Percentiles rank a stretch among this genome's conserved stretches.
These are phyloP conservation scores for Xylariaceae sp. DNA, from an alignment of 2,329 filamentous ascomycete species.

Conservation along the genomic window DNA sequence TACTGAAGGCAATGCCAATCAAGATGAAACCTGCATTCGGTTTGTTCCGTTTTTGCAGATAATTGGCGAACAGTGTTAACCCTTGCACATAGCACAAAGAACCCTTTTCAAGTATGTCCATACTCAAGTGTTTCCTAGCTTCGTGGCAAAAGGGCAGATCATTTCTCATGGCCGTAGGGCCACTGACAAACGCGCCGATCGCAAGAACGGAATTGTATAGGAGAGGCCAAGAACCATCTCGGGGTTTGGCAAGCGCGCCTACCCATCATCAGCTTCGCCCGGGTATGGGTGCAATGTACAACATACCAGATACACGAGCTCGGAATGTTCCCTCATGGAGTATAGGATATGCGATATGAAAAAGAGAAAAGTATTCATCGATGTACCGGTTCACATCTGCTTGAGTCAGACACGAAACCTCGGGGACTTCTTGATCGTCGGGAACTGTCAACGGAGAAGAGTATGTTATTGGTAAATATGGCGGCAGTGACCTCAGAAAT, in stretches of 20 bases:
- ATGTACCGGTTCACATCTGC: slow-evolving; percentile 15
- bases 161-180: slow-evolving; percentile 5
- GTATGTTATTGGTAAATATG: neutral
- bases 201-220: slow-evolving; percentile 17
- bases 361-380: slow-evolving; percentile 42
- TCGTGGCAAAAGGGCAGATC: neutral
- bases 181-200: slow-evolving; percentile 17
- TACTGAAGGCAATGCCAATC: slow-evolving; percentile 46
- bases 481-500: neutral
- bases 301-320: neutral
- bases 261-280: slow-evolving; percentile 6
- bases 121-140: neutral
- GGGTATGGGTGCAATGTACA: neutral
- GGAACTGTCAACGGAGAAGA: neutral
- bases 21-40: slow-evolving; percentile 52
- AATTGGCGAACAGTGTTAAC: slow-evolving; percentile 31
- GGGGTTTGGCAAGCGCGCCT: slow-evolving; percentile 15
- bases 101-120: slow-evolving; percentile 29
- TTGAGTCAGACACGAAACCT: slow-evolving; percentile 2
- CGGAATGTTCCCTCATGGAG: slow-evolving; percentile 34
- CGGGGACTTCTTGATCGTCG: slow-evolving; percentile 3
- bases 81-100: slow-evolving; percentile 33
- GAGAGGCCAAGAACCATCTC: slow-evolving; percentile 17
- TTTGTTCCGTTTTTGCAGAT: slow-evolving; percentile 45
- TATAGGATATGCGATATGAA: slow-evolving; percentile 44